phyloP scores from a whole-genome alignment of 2,329 filamentous ascomycete species.

The Lecanicillium sp. region DNA sequence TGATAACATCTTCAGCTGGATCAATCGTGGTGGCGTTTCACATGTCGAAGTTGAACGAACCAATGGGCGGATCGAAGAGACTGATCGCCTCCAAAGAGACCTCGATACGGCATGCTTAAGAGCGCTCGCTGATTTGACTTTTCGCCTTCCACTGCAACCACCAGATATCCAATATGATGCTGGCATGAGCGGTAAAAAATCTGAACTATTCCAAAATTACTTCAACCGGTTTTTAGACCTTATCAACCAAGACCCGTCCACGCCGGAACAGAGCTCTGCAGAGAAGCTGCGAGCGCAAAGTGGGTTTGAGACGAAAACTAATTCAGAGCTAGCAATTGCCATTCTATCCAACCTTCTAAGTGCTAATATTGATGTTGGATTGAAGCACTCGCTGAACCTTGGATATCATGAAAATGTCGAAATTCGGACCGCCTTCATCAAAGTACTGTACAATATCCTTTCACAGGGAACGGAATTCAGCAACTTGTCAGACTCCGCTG shows the following conservation, averaged over 20 bases:
- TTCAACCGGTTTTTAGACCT: slow-evolving; percentile 62
- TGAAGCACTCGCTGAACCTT: slow-evolving; percentile 62
- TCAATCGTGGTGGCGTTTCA: slow-evolving; percentile 50
- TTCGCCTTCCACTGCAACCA: slow-evolving; percentile 57
- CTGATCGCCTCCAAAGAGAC: slow-evolving; percentile 51
- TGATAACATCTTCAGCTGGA: slow-evolving; percentile 62
- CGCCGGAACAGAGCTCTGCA: slow-evolving; percentile 16
- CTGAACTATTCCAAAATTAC: slow-evolving; percentile 63
- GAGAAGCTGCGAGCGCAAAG: slow-evolving; percentile 18
- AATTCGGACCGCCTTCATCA: slow-evolving; percentile 61
- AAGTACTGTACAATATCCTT: slow-evolving; percentile 61
- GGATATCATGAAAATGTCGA: slow-evolving; percentile 64
- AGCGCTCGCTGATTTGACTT: slow-evolving; percentile 57
- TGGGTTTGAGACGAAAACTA: slow-evolving; percentile 42
- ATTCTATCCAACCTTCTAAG: slow-evolving; percentile 62
- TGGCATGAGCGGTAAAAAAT: slow-evolving; percentile 59
- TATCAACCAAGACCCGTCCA: slow-evolving; percentile 47
- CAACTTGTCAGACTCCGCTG: slow-evolving; percentile 57
- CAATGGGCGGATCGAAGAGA: slow-evolving; percentile 47
- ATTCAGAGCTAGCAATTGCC: slow-evolving; percentile 55
- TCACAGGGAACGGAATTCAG: slow-evolving; percentile 66
- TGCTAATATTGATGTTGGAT: slow-evolving; percentile 62
- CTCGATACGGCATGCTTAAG: slow-evolving; percentile 58
- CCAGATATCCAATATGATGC: slow-evolving; percentile 58
- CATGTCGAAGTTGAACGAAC: slow-evolving; percentile 31